Evolutionary conservation across 2,329 filamentous ascomycete genomes (phyloP).

Genomic region (Emmonsiellopsis sp.): DNA sequence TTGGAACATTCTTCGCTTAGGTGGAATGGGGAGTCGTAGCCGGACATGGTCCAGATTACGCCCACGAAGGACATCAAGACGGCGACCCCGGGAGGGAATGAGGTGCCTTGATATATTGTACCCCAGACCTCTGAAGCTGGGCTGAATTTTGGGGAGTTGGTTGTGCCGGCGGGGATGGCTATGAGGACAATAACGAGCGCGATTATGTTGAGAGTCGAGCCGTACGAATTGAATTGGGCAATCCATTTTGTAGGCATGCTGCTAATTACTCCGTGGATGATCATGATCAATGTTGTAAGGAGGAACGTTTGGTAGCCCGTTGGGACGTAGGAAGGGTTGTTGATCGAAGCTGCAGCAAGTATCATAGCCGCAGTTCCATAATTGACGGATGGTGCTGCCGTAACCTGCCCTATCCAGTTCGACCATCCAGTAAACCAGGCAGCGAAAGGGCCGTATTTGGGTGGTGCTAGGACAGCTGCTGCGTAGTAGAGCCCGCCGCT

Average conservation of each 20-base stretch:
- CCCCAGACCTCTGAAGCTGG: slow-evolving; percentile 55
- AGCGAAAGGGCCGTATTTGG: slow-evolving; percentile 56
- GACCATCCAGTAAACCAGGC: slow-evolving; percentile 63
- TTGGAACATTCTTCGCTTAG: slow-evolving; percentile 69
- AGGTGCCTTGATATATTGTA: slow-evolving; percentile 55
- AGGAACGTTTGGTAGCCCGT: slow-evolving; percentile 60
- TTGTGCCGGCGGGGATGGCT: slow-evolving; percentile 55
- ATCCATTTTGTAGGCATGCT: slow-evolving; percentile 64
- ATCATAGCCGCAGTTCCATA: slow-evolving; percentile 63
- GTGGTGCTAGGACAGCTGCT: slow-evolving; percentile 59
- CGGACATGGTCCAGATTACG: slow-evolving; percentile 61
- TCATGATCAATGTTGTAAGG: slow-evolving; percentile 57
- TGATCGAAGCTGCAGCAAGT: slow-evolving; percentile 60
- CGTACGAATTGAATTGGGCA: slow-evolving; percentile 60
- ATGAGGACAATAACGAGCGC: slow-evolving; percentile 59
- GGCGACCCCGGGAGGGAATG: slow-evolving; percentile 58
- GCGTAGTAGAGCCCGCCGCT: slow-evolving; percentile 66
- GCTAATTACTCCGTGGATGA: slow-evolving; percentile 58
- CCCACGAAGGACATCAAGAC: slow-evolving; percentile 64
- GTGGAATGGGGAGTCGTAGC: slow-evolving; percentile 63
- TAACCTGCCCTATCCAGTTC: slow-evolving; percentile 61
- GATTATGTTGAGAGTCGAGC: slow-evolving; percentile 62
- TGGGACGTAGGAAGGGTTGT: slow-evolving; percentile 56
- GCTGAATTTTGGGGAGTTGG: slow-evolving; percentile 50
- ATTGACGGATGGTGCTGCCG: slow-evolving; percentile 57